These are phyloP conservation scores for Trichoderma sp. DNA, from an alignment of 2,329 filamentous ascomycete species.

Conservation along the genomic window DNA sequence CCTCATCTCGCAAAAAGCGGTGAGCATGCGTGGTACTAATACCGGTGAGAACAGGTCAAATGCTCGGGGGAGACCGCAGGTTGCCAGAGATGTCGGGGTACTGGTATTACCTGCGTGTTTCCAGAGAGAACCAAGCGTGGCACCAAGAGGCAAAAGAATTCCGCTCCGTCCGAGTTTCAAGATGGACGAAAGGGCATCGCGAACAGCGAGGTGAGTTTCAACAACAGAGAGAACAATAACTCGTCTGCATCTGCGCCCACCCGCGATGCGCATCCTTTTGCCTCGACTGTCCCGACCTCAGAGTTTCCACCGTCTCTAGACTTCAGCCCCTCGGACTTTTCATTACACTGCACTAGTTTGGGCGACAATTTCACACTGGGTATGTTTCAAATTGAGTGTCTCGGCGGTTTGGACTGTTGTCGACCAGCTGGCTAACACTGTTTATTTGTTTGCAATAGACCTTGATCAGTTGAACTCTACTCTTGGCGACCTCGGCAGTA, in stretches of 20 bases:
- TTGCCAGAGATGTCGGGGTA: constrained; percentile 1
- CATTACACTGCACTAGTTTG: background rate
- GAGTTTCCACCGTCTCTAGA: background rate
- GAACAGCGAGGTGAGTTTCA: background rate
- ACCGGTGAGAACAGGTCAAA: background rate
- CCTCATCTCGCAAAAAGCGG: background rate
- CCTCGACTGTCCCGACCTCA: background rate
- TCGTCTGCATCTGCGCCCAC: background rate
- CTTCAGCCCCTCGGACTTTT: background rate
- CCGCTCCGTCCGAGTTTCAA: background rate
- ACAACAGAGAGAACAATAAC: background rate
- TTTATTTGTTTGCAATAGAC: background rate
- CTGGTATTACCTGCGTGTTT: background rate
- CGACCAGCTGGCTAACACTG: background rate
- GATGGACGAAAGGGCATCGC: background rate
- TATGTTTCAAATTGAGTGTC: background rate
- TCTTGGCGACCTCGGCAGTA: background rate
- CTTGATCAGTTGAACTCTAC: constrained; percentile 1
- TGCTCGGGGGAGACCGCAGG: constrained; percentile 6
- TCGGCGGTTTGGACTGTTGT: background rate
- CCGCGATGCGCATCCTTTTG: background rate
- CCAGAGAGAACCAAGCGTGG: constrained; percentile 7
- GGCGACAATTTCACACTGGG: background rate
- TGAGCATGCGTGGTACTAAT: background rate
- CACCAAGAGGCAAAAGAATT: constrained; percentile 9